Evolutionary conservation across 1,284 basidiomycete species (phyloP).

Genomic region (Heterobasidion irregulare): DNA sequence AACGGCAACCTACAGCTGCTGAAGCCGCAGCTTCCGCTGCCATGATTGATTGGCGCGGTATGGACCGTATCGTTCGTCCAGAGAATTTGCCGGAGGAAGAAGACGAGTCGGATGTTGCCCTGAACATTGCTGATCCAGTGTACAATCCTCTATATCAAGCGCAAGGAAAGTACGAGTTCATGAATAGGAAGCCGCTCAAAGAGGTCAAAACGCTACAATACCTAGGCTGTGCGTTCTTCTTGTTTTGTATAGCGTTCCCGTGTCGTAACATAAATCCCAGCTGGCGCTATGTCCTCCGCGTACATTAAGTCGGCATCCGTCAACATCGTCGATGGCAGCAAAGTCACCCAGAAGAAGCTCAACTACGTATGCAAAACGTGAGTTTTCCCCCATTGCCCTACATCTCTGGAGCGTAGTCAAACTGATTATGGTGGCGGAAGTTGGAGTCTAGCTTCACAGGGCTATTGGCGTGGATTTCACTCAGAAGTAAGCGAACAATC

Average conservation of each 20-base stretch:
- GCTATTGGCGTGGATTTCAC: conserved; percentile 32
- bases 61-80: background rate
- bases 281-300: conserved; percentile 30
- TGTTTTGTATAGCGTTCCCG: background rate
- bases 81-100: background rate
- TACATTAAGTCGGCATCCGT: conserved; percentile 29
- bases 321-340: conserved; percentile 11
- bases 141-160: conserved; percentile 6
- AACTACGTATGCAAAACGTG: conserved; percentile 42
- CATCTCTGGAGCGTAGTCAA: no score
- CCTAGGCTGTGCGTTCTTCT: conserved; percentile 7
- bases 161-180: conserved; percentile 10
- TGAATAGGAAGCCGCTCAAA: conserved; percentile 6
- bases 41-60: background rate
- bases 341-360: conserved; percentile 17
- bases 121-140: background rate
- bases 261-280: conserved; percentile 16
- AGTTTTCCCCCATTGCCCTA: conserved; percentile 9
- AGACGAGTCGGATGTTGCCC: background rate
- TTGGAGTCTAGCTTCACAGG: conserved; percentile 26
- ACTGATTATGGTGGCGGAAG: conserved; percentile 14
- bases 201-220: conserved; percentile 3
- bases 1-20: background rate
- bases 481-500: conserved; percentile 26
- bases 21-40: background rate